Conservation (phyloP, 148 eudicot genomes). For the Selenicereus undatus region DNA sequence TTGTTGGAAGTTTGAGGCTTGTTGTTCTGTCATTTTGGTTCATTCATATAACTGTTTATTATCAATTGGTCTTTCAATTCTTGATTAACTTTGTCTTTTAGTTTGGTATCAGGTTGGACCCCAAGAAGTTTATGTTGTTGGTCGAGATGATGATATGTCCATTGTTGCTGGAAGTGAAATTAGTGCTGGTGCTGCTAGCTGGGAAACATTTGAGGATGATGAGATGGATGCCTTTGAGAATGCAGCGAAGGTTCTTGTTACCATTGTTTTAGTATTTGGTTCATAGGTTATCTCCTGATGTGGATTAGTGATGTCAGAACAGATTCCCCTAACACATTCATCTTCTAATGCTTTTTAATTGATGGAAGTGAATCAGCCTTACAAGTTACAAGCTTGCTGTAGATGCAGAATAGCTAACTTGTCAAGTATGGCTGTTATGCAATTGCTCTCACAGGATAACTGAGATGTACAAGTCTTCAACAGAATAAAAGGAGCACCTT, state of each 20-base stretch:
- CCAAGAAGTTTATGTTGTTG: constrained; percentile 98
- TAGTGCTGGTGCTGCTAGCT: constrained; percentile 86
- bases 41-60: constrained; percentile 11
- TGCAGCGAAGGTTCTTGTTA: constrained; percentile 40
- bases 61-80: constrained; percentile 15
- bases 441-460: no score
- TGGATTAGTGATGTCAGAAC: no score
- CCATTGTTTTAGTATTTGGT: constrained; percentile 3
- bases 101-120: constrained; percentile 85
- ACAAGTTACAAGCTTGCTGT: no score
- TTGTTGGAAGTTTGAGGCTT: background rate
- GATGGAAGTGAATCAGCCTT: no score
- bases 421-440: no score
- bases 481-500: no score
- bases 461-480: no score
- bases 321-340: no score
- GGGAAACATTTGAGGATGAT: constrained; percentile 98
- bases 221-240: constrained; percentile 51
- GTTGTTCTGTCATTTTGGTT: background rate
- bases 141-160: constrained; percentile 92
- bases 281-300: background rate
- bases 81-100: constrained; percentile 29
- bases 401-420: no score
- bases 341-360: no score
- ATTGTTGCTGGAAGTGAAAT: constrained; percentile 76